These are phyloP conservation scores for Edaphochlamys debaryana DNA, from an alignment of 139 green algal species.

Conservation along the genomic window DNA sequence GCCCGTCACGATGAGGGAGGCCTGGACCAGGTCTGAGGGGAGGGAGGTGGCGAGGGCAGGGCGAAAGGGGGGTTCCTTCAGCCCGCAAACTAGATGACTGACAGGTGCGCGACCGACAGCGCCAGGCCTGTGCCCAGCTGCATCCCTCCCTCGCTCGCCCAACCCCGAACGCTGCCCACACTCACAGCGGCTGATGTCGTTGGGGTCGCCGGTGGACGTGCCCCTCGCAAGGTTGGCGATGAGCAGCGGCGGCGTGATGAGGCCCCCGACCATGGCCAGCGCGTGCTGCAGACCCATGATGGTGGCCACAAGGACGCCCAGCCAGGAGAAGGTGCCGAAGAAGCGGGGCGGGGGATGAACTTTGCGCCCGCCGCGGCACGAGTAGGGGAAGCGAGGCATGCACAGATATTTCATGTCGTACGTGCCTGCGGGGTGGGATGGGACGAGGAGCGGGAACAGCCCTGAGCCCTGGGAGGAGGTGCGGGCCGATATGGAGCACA, in stretches of 20 bases:
- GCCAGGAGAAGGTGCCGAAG: not conserved
- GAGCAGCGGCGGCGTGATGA: conserved; percentile 70
- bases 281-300: conserved; percentile 83
- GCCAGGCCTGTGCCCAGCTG: too few relatives aligned
- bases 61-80: not conserved
- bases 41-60: too few relatives aligned
- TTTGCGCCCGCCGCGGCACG: not conserved
- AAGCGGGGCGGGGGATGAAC: conserved; percentile 14
- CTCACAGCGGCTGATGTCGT: conserved; percentile 30
- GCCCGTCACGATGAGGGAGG: conserved; percentile 67
- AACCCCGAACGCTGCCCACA: too few relatives aligned
- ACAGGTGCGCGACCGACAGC: too few relatives aligned
- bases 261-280: conserved; percentile 75
- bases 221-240: conserved; percentile 34
- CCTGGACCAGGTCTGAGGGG: conserved; percentile 67
- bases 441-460: too few relatives aligned
- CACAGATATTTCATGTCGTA: conserved; percentile 37
- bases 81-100: too few relatives aligned
- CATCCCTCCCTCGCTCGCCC: too few relatives aligned
- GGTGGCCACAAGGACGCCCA: conserved; percentile 56
- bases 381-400: conserved; percentile 21
- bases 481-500: too few relatives aligned
- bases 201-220: not conserved
- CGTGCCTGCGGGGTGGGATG: too few relatives aligned
- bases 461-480: too few relatives aligned